These are phyloP conservation scores for Penicillium brasilianum DNA, from an alignment of 2,329 filamentous ascomycete genomes.

Conservation along the genomic window DNA sequence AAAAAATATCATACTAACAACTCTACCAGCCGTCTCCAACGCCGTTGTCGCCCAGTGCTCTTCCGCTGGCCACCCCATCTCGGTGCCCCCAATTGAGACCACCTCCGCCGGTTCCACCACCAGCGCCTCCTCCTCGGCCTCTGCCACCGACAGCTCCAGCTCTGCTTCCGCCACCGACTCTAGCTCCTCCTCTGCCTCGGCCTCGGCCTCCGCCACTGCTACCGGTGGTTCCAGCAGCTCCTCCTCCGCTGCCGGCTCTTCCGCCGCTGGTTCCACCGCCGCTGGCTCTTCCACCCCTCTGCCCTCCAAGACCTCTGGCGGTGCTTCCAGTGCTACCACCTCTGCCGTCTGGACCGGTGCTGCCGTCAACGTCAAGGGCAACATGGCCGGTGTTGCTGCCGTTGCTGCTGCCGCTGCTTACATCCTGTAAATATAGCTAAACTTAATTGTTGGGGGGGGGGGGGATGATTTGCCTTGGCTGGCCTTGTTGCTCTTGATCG, in stretches of 20 bases:
- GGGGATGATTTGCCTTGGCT: not conserved
- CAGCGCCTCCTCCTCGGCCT: conserved; percentile 4
- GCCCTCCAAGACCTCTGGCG: conserved; percentile 20
- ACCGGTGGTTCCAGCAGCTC: conserved; percentile 18
- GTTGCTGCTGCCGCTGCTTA: conserved; percentile 34
- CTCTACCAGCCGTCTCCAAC: conserved; percentile 41
- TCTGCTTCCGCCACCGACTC: conserved; percentile 14
- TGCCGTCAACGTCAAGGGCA: conserved; percentile 33
- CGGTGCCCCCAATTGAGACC: conserved; percentile 39
- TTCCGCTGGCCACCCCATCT: conserved; percentile 43
- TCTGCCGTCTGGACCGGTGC: conserved; percentile 34
- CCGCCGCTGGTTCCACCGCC: conserved; percentile 10
- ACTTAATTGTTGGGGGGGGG: conserved; percentile 5
- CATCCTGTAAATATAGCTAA: conserved; percentile 32
- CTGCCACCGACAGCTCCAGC: conserved; percentile 17
- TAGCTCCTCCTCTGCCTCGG: conserved; percentile 2
- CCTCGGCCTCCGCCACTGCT: conserved; percentile 10
- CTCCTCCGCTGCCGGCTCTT: conserved; percentile 5
- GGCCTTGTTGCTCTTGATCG: conserved; percentile 13
- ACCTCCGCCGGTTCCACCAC: conserved; percentile 14
- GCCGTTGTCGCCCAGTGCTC: conserved; percentile 43
- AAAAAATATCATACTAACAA: not conserved
- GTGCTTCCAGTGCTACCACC: conserved; percentile 23
- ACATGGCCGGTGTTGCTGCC: conserved; percentile 34
- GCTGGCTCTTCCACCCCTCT: conserved; percentile 27